Conservation (phyloP, 352 stramenopile species). For the Phytophthora chlamydospora region DNA sequence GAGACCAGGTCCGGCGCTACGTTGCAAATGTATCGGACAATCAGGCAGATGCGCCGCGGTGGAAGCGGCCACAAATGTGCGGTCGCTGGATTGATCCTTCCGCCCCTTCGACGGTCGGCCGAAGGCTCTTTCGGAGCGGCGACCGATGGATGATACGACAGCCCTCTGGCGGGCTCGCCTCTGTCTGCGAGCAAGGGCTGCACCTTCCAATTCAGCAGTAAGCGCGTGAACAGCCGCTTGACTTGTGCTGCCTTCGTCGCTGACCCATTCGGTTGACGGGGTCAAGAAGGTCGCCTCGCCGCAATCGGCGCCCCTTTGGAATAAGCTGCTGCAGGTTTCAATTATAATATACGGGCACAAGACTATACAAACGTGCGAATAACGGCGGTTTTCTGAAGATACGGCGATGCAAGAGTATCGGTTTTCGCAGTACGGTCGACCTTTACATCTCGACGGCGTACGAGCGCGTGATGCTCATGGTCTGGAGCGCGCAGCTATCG, state of each 20-base stretch:
- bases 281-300: not conserved
- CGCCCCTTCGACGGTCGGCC: not conserved
- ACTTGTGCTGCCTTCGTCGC: slow-evolving; percentile 4
- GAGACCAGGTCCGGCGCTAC: slow-evolving; percentile 7
- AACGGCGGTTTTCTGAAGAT: slow-evolving; percentile 20
- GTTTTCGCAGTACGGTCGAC: slow-evolving; percentile 1
- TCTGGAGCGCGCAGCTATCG: slow-evolving; percentile 63
- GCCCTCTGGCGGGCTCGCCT: slow-evolving; percentile 2
- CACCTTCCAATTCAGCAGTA: slow-evolving; percentile 31
- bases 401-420: slow-evolving; percentile 6
- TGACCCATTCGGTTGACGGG: not conserved
- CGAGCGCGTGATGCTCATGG: slow-evolving; percentile 49
- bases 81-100: slow-evolving; percentile 12
- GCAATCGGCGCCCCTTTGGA: slow-evolving; percentile 11
- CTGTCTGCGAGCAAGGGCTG: slow-evolving; percentile 11
- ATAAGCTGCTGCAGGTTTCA: slow-evolving; percentile 30
- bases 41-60: slow-evolving; percentile 14
- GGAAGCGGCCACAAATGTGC: slow-evolving; percentile 13
- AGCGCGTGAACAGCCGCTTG: slow-evolving; percentile 10
- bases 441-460: slow-evolving; percentile 33
- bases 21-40: slow-evolving; percentile 11
- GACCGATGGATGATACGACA: no score
- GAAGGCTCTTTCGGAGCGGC: no score
- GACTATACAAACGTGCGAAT: slow-evolving; percentile 5
- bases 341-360: slow-evolving; percentile 20